Conservation (phyloP, 371 early-diverging fungal genomes). For the Funneliformis caledonium region DNA sequence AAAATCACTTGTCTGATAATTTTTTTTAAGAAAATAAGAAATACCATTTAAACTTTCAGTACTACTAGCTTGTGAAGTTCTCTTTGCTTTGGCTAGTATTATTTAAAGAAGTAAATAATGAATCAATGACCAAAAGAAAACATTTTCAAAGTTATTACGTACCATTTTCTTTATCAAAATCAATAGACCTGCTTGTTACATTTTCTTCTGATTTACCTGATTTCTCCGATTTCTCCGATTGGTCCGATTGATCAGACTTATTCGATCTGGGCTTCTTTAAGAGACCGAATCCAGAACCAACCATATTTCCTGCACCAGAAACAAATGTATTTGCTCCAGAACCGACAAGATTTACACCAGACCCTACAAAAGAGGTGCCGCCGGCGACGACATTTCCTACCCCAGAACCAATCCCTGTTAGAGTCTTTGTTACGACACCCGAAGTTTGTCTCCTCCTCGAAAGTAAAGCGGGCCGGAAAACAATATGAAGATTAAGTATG, state of each 20-base stretch:
- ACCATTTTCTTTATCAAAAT: no score
- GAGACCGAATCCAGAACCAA: slow-evolving; percentile 5
- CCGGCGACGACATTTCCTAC: slow-evolving; percentile 15
- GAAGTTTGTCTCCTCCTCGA: background rate
- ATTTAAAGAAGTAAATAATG: no score
- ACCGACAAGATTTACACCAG: slow-evolving; percentile 38
- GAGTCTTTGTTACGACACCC: slow-evolving; percentile 3
- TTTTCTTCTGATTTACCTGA: no score
- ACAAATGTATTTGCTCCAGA: slow-evolving; percentile 27
- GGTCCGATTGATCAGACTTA: background rate
- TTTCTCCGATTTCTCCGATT: no score
- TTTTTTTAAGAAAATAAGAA: no score
- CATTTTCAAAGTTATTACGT: no score
- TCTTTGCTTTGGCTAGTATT: no score
- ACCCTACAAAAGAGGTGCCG: slow-evolving; percentile 44
- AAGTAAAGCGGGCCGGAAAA: slow-evolving; percentile 39
- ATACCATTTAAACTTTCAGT: no score
- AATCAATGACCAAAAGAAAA: no score
- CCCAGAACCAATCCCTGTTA: background rate
- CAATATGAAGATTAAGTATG: background rate
- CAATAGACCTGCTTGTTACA: no score
- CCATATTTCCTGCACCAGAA: slow-evolving; percentile 29
- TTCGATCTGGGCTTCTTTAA: background rate
- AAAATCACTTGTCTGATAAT: no score
- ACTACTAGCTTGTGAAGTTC: no score